Evolutionary conservation across 176 grass and related monocot genomes (phyloP).

Genomic region (Canna indica): DNA sequence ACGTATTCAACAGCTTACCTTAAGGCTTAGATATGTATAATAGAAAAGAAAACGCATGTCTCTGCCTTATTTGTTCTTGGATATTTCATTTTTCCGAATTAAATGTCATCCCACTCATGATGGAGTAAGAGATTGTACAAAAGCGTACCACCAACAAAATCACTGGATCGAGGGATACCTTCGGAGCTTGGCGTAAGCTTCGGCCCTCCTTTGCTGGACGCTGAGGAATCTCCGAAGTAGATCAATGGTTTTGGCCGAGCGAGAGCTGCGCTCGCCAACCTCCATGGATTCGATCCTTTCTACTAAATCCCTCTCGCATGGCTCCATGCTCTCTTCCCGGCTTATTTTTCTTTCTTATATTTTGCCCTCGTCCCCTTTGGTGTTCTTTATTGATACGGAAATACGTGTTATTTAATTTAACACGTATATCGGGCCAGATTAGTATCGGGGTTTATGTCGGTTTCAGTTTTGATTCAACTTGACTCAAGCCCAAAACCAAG

Average conservation of each 20-base stretch:
- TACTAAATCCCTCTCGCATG: slow-evolving; percentile 6
- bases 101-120: neutral
- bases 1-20: too few species aligned
- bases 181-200: slow-evolving; percentile 72
- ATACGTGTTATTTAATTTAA: too few species aligned
- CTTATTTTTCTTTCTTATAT: neutral
- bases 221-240: slow-evolving; percentile 72
- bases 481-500: too few species aligned
- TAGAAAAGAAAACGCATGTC: neutral
- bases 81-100: neutral
- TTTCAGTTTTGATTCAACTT: too few species aligned
- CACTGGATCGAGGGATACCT: slow-evolving; percentile 32
- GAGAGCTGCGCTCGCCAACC: slow-evolving; percentile 7
- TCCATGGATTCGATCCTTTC: slow-evolving; percentile 25
- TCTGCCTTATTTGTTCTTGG: neutral
- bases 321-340: neutral
- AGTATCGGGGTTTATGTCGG: too few species aligned
- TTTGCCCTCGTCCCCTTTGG: neutral
- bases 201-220: slow-evolving; percentile 75
- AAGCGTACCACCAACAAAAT: neutral
- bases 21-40: too few species aligned
- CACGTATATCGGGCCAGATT: too few species aligned
- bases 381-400: neutral
- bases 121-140: neutral
- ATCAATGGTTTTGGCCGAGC: slow-evolving; percentile 23